Base-by-base conservation (phyloP, 768 basidiomycete species). In the Kwoniella dejecticola region DNA sequence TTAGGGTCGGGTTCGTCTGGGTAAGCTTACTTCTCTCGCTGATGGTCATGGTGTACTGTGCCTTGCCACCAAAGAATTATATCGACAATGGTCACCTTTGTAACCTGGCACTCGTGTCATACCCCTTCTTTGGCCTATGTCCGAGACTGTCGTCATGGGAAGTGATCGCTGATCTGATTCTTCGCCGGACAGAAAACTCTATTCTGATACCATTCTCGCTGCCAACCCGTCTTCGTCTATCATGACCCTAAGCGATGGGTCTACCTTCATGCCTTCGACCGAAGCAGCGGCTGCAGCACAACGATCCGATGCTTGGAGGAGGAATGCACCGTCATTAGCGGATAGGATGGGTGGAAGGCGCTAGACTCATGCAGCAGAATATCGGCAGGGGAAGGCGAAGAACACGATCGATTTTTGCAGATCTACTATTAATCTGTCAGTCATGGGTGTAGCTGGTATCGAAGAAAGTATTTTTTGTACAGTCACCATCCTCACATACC, bases 141-240 rank as follows among this genome's bases (percentile, higher is more conserved):
- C n/a, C n/a, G n/a, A n/a, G n/a, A 17, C 30, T 17, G 26, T 5
- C 27, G n/a, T 8, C 15, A 54, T 36, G 36, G 13, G n/a, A 17
- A 17, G 17, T 17, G 17, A 8, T 38, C 17, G 24, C 38, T 52
- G 49, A 52, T 15, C 44, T 13, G 41, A 3, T 4, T 40, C 23
- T 27, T 4, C 5, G 19, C 10, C 23, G 44, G 13, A 52, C 68
- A 91, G 90, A 62, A 92, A 91, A 84, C 82, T 93, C 82, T 88
- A 90, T 54, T 91, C 90, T 2, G 90, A 93, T 74, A 85, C 85
- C 1, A 82, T 91, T 49, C 76, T 90, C 19, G 60, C 68, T 13
- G 44, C 66, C 1, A 63, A 71, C 52, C 69, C 75, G 3, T 26
- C 38, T 10, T 62, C 73, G 5, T 42, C 55, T 11, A 68, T 72